Percentiles rank a stretch among this genome's conserved stretches.
Evolutionary conservation across 345 rosid genomes (phyloP).

Genomic region (Tarenaya hassleriana): DNA sequence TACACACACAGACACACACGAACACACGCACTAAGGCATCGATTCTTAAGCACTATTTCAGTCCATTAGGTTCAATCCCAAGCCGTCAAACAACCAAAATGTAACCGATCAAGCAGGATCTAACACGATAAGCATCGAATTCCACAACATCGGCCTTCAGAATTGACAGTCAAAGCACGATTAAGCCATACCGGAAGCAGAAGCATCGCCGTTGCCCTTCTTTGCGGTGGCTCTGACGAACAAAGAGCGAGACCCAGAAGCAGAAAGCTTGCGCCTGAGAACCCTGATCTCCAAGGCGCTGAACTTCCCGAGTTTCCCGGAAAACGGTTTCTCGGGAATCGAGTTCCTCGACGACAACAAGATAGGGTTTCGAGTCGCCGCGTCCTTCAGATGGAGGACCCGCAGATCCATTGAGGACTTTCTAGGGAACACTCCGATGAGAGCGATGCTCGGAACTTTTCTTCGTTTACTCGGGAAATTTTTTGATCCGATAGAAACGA

Average conservation of each 20-base stretch:
- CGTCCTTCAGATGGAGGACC: constrained; percentile 23
- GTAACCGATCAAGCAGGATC: neutral
- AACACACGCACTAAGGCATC: too few relatives aligned
- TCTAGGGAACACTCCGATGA: constrained; percentile 8
- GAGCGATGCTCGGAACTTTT: constrained; percentile 1
- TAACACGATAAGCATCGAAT: constrained; percentile 1
- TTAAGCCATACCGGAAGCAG: constrained; percentile 35
- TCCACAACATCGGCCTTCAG: neutral
- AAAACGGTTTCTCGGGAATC: constrained; percentile 15
- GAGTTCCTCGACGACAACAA: constrained; percentile 7
- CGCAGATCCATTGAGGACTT: constrained; percentile 22
- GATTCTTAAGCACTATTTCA: neutral
- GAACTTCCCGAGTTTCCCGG: constrained; percentile 16
- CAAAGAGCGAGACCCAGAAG: constrained; percentile 31
- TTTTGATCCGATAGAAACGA: neutral
- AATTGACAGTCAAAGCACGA: neutral
- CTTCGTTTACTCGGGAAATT: neutral
- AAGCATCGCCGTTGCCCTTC: constrained; percentile 44
- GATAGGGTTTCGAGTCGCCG: constrained; percentile 27
- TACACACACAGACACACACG: too few relatives aligned
- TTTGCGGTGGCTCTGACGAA: constrained; percentile 49
- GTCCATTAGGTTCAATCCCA: neutral
- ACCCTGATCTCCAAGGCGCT: constrained; percentile 39
- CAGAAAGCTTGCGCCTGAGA: constrained; percentile 28
- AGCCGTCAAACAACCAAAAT: neutral